Conservation (phyloP, 176 grass and related monocot genomes). For the Hsuehochloa calcarea region DNA sequence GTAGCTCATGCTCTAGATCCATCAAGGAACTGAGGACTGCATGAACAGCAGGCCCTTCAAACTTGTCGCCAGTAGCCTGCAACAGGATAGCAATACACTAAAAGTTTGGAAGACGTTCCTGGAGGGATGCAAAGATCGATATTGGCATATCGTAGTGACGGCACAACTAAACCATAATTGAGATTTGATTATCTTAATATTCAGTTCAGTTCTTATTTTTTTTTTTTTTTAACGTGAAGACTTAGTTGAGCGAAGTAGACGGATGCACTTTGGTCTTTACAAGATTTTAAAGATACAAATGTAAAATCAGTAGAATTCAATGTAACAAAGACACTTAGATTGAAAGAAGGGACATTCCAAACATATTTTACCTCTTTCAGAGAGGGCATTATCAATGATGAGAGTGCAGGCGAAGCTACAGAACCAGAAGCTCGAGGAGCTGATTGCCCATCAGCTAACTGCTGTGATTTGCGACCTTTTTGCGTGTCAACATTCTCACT, state of each 20-base stretch:
- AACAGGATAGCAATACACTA: slow-evolving; percentile 18
- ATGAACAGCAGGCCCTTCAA: slow-evolving; percentile 45
- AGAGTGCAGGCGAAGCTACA: slow-evolving; percentile 74
- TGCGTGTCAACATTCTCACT: slow-evolving; percentile 55
- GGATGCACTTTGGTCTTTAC: background rate
- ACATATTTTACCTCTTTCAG: slow-evolving; percentile 73
- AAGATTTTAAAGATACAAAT: slow-evolving; percentile 3
- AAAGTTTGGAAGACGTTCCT: slow-evolving; percentile 1
- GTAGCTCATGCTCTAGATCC: slow-evolving; percentile 76
- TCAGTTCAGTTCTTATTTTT: background rate
- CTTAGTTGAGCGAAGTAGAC: background rate
- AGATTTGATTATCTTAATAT: background rate
- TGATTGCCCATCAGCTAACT: slow-evolving; percentile 53
- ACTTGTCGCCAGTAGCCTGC: slow-evolving; percentile 70
- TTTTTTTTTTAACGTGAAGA: background rate
- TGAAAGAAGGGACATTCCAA: background rate
- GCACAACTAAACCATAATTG: background rate
- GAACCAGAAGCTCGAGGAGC: slow-evolving; percentile 51
- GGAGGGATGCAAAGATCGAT: background rate
- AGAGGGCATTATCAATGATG: slow-evolving; percentile 81
- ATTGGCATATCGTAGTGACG: background rate
- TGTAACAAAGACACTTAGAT: background rate
- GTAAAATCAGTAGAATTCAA: background rate
- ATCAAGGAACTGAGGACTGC: slow-evolving; percentile 72
- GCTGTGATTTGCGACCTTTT: slow-evolving; percentile 53